Evolutionary conservation across 106 monocot genomes (phyloP).

Genomic region (Dendrobium officinale): DNA sequence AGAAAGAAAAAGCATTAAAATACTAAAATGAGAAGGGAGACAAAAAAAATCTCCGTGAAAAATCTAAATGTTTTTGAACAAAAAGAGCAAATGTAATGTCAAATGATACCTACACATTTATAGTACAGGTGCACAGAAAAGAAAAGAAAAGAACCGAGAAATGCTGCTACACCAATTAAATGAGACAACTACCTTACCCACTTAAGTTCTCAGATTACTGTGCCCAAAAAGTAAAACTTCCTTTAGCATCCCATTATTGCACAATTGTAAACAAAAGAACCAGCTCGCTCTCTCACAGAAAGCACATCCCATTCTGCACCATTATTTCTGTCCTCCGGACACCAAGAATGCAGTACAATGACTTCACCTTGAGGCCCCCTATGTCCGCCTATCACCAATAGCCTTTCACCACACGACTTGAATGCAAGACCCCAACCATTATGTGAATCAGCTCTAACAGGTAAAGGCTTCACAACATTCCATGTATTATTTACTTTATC

Average conservation of each 20-base stretch:
- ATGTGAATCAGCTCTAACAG: slow-evolving; percentile 68
- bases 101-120: neutral
- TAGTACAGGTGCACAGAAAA: neutral
- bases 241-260: slow-evolving; percentile 88
- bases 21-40: neutral
- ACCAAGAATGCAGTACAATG: slow-evolving; percentile 65
- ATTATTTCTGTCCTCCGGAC: slow-evolving; percentile 39
- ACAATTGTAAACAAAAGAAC: slow-evolving; percentile 81
- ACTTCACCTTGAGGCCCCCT: slow-evolving; percentile 58
- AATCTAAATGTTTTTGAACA: neutral
- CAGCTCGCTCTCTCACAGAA: slow-evolving; percentile 50
- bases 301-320: slow-evolving; percentile 62
- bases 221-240: too few species aligned
- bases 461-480: slow-evolving; percentile 54
- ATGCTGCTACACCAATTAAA: neutral
- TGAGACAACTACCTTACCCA: neutral
- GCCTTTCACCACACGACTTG: slow-evolving; percentile 60
- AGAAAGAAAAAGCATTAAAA: neutral
- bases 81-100: neutral
- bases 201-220: neutral
- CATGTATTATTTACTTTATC: slow-evolving; percentile 68
- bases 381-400: slow-evolving; percentile 69
- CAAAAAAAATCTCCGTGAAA: neutral
- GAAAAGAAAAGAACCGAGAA: neutral
- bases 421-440: slow-evolving; percentile 92